These are phyloP conservation scores for Porodaedalea pini DNA, from an alignment of 1,284 basidiomycete genomes.

Conservation along the genomic window DNA sequence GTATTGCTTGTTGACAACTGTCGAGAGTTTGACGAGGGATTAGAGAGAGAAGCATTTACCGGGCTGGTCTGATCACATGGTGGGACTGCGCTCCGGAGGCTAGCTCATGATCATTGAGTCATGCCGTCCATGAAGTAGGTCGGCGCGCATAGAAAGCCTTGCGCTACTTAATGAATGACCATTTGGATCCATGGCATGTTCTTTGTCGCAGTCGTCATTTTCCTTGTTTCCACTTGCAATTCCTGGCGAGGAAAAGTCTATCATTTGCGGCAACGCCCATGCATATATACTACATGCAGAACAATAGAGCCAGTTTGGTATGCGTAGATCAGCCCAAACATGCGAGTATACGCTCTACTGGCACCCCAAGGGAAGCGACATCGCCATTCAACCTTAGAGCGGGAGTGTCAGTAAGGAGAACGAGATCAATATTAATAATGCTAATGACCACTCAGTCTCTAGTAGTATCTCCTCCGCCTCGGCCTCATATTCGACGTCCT, in stretches of 20 bases:
- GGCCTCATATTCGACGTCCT: slow-evolving; percentile 61
- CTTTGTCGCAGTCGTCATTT: too few relatives aligned
- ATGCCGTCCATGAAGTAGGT: too few relatives aligned
- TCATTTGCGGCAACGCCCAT: too few relatives aligned
- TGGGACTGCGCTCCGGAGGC: background rate
- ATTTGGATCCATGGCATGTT: too few relatives aligned
- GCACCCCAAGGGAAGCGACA: background rate
- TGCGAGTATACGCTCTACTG: background rate
- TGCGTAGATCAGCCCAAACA: too few relatives aligned
- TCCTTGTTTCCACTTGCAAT: too few relatives aligned
- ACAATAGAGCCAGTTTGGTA: background rate
- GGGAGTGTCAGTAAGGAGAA: background rate
- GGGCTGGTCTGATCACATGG: background rate
- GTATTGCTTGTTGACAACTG: background rate
- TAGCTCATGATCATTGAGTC: too few relatives aligned
- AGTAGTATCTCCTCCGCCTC: slow-evolving; percentile 75
- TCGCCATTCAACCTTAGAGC: slow-evolving; percentile 3
- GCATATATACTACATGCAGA: background rate
- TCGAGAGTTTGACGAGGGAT: too few relatives aligned
- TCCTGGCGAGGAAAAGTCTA: too few relatives aligned
- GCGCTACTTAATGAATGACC: too few relatives aligned
- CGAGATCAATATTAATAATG: background rate
- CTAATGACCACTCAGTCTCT: slow-evolving; percentile 76
- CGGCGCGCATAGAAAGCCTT: too few relatives aligned
- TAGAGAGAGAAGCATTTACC: background rate